Conservation (phyloP, 306 rosid genomes). For the Trifolium repens region DNA sequence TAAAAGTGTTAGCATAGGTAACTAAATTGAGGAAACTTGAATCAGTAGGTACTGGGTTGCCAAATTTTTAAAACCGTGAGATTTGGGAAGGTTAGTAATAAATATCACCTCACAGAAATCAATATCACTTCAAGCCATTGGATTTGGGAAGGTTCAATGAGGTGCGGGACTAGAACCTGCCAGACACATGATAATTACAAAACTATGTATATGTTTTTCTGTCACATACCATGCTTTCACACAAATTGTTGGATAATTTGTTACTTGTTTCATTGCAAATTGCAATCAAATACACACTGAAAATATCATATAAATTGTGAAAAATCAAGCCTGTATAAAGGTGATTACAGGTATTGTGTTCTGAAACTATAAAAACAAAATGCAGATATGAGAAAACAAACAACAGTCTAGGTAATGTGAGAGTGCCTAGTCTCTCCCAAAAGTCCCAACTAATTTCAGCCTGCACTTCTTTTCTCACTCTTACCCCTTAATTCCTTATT, state of each 20-base stretch:
- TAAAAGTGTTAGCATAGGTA: not conserved
- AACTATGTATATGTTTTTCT: not conserved
- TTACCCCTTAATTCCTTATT: no score
- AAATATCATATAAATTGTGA: not conserved
- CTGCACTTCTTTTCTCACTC: no score
- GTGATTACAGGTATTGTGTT: not conserved
- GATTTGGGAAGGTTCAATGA: no score
- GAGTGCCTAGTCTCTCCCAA: no score
- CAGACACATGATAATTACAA: not conserved
- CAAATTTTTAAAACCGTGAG: not conserved
- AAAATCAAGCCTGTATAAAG: not conserved
- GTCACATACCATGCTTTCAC: not conserved
- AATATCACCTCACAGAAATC: not conserved
- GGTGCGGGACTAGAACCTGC: no score
- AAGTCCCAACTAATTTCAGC: no score
- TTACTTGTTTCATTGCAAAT: not conserved
- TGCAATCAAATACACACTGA: not conserved
- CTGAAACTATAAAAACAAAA: not conserved
- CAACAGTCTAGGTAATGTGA: not conserved
- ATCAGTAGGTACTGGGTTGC: not conserved
- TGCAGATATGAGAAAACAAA: not conserved
- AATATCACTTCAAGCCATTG: no score
- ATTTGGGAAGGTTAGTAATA: not conserved
- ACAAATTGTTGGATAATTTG: not conserved
- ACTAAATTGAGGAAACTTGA: constrained; percentile 16